Percentiles rank a stretch among this genome's conserved stretches.
Evolutionary conservation across 164 flowering plant species (phyloP).

Genomic region (Stephania japonica): DNA sequence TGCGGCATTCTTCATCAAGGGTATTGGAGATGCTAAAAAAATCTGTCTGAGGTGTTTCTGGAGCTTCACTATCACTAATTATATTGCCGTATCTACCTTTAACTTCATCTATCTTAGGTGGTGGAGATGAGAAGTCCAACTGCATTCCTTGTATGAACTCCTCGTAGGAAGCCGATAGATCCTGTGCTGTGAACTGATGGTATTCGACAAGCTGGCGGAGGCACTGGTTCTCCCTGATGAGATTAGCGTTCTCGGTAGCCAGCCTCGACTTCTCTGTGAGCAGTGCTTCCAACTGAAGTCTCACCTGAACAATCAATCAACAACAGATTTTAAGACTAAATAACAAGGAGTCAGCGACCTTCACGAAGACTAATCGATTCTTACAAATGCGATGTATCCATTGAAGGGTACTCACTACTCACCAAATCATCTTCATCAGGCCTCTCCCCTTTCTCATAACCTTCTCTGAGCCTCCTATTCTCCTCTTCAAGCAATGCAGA

Average conservation of each 20-base stretch:
- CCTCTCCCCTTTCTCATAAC: constrained; percentile 46
- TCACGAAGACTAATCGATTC: not conserved
- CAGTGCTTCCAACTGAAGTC: constrained; percentile 91
- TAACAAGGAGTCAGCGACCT: not conserved
- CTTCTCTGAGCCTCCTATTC: constrained; percentile 65
- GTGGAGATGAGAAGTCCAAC: constrained; percentile 77
- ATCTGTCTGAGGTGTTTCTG: constrained; percentile 20
- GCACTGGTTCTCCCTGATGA: constrained; percentile 77
- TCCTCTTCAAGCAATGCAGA: constrained; percentile 79
- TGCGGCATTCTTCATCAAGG: constrained; percentile 21
- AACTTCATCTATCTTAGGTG: constrained; percentile 23
- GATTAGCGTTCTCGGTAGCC: constrained; percentile 79
- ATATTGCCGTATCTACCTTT: constrained; percentile 5
- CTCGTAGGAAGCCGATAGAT: constrained; percentile 61
- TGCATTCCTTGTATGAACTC: constrained; percentile 46
- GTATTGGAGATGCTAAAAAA: constrained; percentile 24
- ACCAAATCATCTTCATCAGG: constrained; percentile 98
- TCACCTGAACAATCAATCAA: constrained; percentile 42
- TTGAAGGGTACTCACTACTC: constrained; percentile 27
- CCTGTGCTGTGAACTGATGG: constrained; percentile 69
- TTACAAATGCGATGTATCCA: no score
- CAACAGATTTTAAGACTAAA: not conserved
- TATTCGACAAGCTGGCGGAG: constrained; percentile 89
- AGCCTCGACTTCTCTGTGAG: constrained; percentile 85
- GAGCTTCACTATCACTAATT: constrained; percentile 11